Percentiles rank a stretch among this genome's conserved stretches.
phyloP scores from a whole-genome alignment of 2,329 filamentous ascomycete genomes.

The Tolypocladium tundrense region DNA sequence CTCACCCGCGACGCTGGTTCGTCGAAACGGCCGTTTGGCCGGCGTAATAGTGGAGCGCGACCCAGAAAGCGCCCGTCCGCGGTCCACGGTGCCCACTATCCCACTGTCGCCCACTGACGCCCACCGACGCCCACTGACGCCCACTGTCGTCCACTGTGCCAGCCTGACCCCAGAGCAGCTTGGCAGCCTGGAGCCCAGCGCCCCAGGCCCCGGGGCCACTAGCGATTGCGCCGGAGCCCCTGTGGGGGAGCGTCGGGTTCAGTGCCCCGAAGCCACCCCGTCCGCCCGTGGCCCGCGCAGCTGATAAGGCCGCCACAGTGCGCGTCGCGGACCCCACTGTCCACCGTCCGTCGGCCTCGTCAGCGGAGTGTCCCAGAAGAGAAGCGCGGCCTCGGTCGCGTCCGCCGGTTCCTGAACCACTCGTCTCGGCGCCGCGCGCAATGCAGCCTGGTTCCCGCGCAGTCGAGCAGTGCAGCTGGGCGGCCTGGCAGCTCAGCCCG shows the following conservation, averaged over 20 bases:
- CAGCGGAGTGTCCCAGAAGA: constrained; percentile 6
- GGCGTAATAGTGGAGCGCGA: constrained; percentile 46
- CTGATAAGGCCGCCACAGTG: neutral
- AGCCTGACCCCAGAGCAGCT: neutral
- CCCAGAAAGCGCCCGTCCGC: constrained; percentile 5
- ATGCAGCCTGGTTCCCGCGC: no score
- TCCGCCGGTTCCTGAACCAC: neutral
- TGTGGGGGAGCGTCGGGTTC: neutral
- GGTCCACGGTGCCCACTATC: neutral
- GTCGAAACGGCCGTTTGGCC: constrained; percentile 43
- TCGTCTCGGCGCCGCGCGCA: neutral
- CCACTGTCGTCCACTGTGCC: neutral
- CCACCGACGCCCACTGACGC: neutral
- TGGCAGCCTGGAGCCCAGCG: neutral
- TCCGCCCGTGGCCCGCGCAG: neutral
- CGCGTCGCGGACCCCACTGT: neutral
- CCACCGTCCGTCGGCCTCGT: constrained; percentile 2
- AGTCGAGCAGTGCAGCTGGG: no score
- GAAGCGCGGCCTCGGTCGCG: neutral
- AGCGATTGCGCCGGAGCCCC: neutral
- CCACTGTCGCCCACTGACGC: neutral
- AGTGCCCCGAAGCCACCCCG: neutral
- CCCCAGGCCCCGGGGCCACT: neutral
- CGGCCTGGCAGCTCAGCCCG: no score
- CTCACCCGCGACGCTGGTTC: constrained; percentile 18